phyloP scores from a whole-genome alignment of 495 filamentous ascomycete species.

The Annulohypoxylon bovei region DNA sequence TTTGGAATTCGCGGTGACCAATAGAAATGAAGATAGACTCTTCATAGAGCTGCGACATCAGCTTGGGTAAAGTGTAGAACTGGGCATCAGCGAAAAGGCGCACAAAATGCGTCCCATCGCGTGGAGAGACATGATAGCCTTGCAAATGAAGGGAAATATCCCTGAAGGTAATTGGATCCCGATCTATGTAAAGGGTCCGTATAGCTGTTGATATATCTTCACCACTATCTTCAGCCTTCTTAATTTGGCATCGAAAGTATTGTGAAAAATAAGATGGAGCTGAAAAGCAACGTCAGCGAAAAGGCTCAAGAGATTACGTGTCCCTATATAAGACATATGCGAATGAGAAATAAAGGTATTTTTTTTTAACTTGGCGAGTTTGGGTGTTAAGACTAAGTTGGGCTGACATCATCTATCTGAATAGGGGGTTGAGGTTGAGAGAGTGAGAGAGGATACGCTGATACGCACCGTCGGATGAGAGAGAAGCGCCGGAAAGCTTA shows the following conservation, averaged over 20 bases:
- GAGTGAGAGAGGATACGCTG: slow-evolving; percentile 12
- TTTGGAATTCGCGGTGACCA: slow-evolving; percentile 84
- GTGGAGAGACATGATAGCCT: slow-evolving; percentile 89
- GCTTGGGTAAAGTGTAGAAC: slow-evolving; percentile 91
- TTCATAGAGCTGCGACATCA: slow-evolving; percentile 94
- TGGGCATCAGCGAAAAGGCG: slow-evolving; percentile 94
- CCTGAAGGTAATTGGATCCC: slow-evolving; percentile 87
- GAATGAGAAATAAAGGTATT: neutral
- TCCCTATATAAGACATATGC: neutral
- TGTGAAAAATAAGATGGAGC: slow-evolving; percentile 97
- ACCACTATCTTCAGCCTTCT: slow-evolving; percentile 65
- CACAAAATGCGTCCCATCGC: slow-evolving; percentile 85
- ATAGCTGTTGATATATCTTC: slow-evolving; percentile 59
- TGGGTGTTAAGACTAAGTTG: slow-evolving; percentile 1
- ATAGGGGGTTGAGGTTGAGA: slow-evolving; percentile 5
- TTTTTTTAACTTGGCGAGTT: neutral
- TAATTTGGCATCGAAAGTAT: slow-evolving; percentile 89
- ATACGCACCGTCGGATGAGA: slow-evolving; percentile 92
- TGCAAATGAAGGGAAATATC: slow-evolving; percentile 94
- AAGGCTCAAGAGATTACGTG: neutral
- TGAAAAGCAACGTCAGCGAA: slow-evolving; percentile 54
- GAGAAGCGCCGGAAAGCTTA: slow-evolving; percentile 90
- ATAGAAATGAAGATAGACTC: slow-evolving; percentile 92
- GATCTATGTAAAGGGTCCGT: slow-evolving; percentile 90
- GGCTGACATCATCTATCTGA: slow-evolving; percentile 28